Evolutionary conservation across 768 basidiomycete genomes (phyloP), one percentile per base, ranked within the genome.

Genomic region (Podaxis sp.): DNA sequence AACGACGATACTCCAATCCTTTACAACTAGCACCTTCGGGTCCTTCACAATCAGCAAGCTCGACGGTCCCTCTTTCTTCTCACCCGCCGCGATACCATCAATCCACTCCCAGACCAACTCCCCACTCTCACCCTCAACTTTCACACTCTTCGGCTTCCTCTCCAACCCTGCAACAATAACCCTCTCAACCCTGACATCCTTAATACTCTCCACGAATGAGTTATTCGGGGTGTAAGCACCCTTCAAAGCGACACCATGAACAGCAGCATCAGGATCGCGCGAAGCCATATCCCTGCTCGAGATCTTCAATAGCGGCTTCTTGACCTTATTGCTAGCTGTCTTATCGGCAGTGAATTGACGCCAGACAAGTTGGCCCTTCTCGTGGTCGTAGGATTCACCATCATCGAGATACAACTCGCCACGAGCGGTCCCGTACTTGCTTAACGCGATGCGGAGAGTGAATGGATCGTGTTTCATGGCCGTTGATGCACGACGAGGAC

Each of bases 371-470:
- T 94, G 80, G 33, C 97, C 97, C 5, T 82, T 71, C 62, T 83
- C 76, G 74, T 95, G 88, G 4, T 81, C 77, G 74, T 87, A 98
- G 0, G 89, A 85, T 56, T 89, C 90, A 13, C 97, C 97, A 67
- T 98, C 97, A 72, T 99, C 97, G 60, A 96, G 84, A 75, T 98
- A 99, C 40, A 99, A 80, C 69, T 96, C 92, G 40, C 97, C 97
- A 1, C 70, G 72, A 0, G 96, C 96, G 33, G 66, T 69, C 27
- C 79, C 76, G 1, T 77, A 69, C 52, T 85, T 84, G 75, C 83
- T 83, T 19, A 96, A 79, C 0, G 94, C 93, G 24, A 96, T 82
- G 59, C 90, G 87, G 41, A 98, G 83, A 0, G 95, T 98, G 80
- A 96, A 93, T 0, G 96, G 97, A 71, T 99, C 97, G 57, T 80